Evolutionary conservation across 1,284 basidiomycete genomes (phyloP).

Genomic region (Athelia sp.): DNA sequence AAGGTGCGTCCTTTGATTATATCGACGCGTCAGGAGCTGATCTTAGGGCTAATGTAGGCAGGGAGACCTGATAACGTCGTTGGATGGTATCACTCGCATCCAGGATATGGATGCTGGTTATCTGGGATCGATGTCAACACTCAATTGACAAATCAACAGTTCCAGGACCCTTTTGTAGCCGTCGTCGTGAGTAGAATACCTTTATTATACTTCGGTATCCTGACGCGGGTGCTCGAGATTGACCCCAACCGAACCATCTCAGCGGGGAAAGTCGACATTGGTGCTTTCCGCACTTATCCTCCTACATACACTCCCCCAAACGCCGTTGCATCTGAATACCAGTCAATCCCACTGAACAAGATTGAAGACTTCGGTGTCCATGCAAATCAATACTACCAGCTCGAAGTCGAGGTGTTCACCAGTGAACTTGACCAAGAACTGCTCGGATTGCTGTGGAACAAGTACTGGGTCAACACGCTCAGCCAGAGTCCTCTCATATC

Average conservation of each 20-base stretch:
- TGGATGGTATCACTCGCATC: slow-evolving; percentile 99
- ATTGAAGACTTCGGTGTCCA: slow-evolving; percentile 99
- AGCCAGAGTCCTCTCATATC: slow-evolving; percentile 89
- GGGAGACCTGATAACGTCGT: slow-evolving; percentile 84
- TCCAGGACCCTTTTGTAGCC: slow-evolving; percentile 95
- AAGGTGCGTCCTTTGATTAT: slow-evolving; percentile 42
- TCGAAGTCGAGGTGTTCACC: slow-evolving; percentile 96
- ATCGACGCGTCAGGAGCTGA: background rate
- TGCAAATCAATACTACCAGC: slow-evolving; percentile 90
- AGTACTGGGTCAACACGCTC: slow-evolving; percentile 98
- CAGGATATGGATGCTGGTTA: slow-evolving; percentile 96
- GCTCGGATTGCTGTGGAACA: slow-evolving; percentile 93
- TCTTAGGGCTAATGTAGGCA: slow-evolving; percentile 40
- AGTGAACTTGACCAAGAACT: slow-evolving; percentile 82
- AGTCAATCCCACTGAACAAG: slow-evolving; percentile 91
- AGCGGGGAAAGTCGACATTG: slow-evolving; percentile 97
- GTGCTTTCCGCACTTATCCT: slow-evolving; percentile 96
- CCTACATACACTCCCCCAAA: slow-evolving; percentile 84
- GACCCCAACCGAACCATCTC: slow-evolving; percentile 98
- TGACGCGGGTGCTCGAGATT: too few relatives aligned
- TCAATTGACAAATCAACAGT: slow-evolving; percentile 92
- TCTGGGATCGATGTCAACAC: slow-evolving; percentile 97
- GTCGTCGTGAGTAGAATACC: slow-evolving; percentile 85
- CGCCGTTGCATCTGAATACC: slow-evolving; percentile 75
- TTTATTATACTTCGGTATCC: too few relatives aligned